Evolutionary conservation across 2,329 filamentous ascomycete genomes (phyloP), one percentile per base, ranked within the genome.

Genomic region (Pyrenophora tritici-repentis): DNA sequence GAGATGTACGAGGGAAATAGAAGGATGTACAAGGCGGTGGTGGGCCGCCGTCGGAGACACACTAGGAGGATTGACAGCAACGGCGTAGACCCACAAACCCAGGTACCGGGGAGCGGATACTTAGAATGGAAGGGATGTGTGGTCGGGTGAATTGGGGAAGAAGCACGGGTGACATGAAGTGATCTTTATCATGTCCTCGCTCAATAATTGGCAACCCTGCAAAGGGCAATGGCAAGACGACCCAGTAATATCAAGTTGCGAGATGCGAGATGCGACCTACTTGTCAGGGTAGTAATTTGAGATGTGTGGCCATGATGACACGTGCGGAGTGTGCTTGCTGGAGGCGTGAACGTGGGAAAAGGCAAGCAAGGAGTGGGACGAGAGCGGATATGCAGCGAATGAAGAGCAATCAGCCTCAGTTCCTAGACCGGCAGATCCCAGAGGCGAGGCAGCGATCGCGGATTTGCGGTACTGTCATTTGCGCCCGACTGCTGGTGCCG

Each of bases 391-490:
- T 44, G 42, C 38, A 61, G 54, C 57, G 43, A 63, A 58, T 58
- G 44, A 22, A 47, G 45, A 47, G 53, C 43, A 52, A 47, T 46
- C 47, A 54, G 52, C 48, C 46, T 56, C 44, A 47, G 48, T 52
- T 46, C 43, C 43, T 13, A 34, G 45, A 42, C 54, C 46, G 50
- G 58, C 55, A 60, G 50, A 62, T 62, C 47, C 51, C 47, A 44
- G 50, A 42, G 24, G 50, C 49, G 57, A 56, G 56, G 61, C 60
- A 54, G 50, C 62, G 61, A 58, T 65, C 52, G 52, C 53, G 50
- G 50, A 39, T 49, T 43, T 53, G 37, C 52, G 61, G 65, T 66
- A 70, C 67, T 71, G 60, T 70, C 66, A 72, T 73, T 68, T 68
- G 66, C 63, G 59, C 62, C 58, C 57, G 17, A 52, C 50, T 55